Percentiles rank a stretch among this genome's conserved stretches.
These are phyloP conservation scores for Saccharomyces hybrid DNA, from an alignment of 1,139 yeast species.

Conservation along the genomic window DNA sequence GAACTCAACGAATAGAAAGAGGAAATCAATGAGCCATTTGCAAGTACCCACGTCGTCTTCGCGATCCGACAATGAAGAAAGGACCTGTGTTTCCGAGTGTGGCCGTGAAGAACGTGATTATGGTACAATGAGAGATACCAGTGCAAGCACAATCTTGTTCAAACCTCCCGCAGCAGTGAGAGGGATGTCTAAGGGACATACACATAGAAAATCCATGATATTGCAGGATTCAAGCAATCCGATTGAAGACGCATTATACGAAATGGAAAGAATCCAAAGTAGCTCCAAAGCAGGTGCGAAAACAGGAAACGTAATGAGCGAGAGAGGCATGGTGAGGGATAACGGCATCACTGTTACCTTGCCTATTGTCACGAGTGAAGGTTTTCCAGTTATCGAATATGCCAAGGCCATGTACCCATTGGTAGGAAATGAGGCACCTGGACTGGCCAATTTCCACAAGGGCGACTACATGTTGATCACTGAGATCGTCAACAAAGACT, in stretches of 20 bases:
- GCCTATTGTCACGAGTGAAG: slow-evolving; percentile 23
- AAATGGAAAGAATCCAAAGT: slow-evolving; percentile 26
- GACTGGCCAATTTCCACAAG: slow-evolving; percentile 26
- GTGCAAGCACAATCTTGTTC: neutral
- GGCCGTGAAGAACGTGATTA: neutral
- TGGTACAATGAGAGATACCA: neutral
- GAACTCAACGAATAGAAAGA: slow-evolving; percentile 29
- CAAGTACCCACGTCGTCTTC: slow-evolving; percentile 5
- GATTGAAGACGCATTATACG: slow-evolving; percentile 25
- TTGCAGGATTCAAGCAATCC: slow-evolving; percentile 18
- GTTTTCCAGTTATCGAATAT: slow-evolving; percentile 23
- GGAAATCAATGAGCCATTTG: slow-evolving; percentile 27
- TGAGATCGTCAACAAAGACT: slow-evolving; percentile 27
- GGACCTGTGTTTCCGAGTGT: slow-evolving; percentile 1
- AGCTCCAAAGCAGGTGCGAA: neutral
- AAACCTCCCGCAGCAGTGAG: neutral
- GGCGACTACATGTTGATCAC: slow-evolving; percentile 29
- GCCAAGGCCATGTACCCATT: slow-evolving; percentile 30
- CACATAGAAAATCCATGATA: slow-evolving; percentile 23
- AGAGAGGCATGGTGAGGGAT: slow-evolving; percentile 22
- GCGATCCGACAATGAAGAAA: slow-evolving; percentile 5
- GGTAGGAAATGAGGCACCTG: slow-evolving; percentile 24
- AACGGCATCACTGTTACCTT: slow-evolving; percentile 25
- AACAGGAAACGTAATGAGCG: slow-evolving; percentile 1
- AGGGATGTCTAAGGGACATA: slow-evolving; percentile 5